Conservation (phyloP, 768 basidiomycete species). For the Rhizopogon vinicolor region DNA sequence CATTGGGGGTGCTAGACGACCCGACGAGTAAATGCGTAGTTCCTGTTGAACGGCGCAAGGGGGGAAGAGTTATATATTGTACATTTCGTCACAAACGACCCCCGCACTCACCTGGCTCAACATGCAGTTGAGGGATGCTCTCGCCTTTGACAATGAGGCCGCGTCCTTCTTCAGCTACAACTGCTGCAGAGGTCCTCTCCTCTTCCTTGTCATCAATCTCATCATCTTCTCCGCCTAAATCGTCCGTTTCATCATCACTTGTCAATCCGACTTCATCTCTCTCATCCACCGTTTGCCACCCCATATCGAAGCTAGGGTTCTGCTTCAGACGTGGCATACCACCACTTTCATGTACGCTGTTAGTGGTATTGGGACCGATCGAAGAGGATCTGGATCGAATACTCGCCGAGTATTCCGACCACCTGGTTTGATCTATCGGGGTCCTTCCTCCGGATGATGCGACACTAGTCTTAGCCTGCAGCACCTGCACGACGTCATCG, state of each 20-base stretch:
- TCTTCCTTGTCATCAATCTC: constrained; percentile 50
- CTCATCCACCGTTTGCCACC: constrained; percentile 71
- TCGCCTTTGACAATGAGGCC: constrained; percentile 79
- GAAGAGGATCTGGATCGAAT: constrained; percentile 71
- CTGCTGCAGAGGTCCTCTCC: constrained; percentile 70
- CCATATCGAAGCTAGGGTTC: constrained; percentile 72
- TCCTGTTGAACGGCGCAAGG: constrained; percentile 39
- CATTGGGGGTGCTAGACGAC: constrained; percentile 72
- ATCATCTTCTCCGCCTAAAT: constrained; percentile 48
- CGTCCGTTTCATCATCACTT: constrained; percentile 50
- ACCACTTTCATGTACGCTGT: constrained; percentile 34
- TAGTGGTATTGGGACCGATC: constrained; percentile 42
- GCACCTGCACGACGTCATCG: constrained; percentile 60
- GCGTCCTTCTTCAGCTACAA: constrained; percentile 80
- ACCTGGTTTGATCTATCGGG: constrained; percentile 60
- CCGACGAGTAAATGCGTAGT: constrained; percentile 93
- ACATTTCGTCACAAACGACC: neutral
- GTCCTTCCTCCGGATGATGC: constrained; percentile 45
- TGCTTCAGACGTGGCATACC: constrained; percentile 44
- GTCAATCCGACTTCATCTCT: constrained; percentile 58
- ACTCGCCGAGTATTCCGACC: constrained; percentile 70
- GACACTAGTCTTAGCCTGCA: constrained; percentile 45
- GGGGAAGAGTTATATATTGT: too few species aligned
- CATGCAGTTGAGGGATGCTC: constrained; percentile 57
- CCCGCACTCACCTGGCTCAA: constrained; percentile 60